Evolutionary conservation across 2,329 filamentous ascomycete genomes (phyloP), one percentile per base, ranked within the genome.

Genomic region (Pyrenophora graminea): DNA sequence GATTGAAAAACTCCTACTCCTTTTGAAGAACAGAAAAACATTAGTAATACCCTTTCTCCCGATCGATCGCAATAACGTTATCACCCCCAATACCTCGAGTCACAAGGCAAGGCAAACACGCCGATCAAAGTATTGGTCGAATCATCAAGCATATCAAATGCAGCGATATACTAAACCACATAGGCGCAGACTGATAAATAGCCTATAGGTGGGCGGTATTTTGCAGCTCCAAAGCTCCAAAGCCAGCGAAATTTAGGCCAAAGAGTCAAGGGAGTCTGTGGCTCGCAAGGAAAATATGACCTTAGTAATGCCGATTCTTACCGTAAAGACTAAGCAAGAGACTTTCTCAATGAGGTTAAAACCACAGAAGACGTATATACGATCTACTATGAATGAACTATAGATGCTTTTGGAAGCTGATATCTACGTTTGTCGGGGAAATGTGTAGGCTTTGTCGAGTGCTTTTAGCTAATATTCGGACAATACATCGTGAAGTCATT

Each of bases 321-420:
- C 75, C 1, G 42, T 61, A 21, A 71, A 73, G 50, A 71, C 75
- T 0, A 68, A 72, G 42, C 57, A 69, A 42, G 75, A 77, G 56
- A 76, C 76, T 0, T 68, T 76, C 0, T 74, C 73, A 0, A 78
- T 77, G 76, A 61, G 15, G 15, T 15, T 15, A 15, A 15, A 15
- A 15, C 15, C 15, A 15, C 15, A 15, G 15, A 9, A 25, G 8
- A 9, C 23, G 6, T 25, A 25, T 9, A 25, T 8, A 25, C 6
- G 7, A 9, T 7, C 4, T 9, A 6, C 23, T 25, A 6, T 25
- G 6, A 25, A 25, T 8, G 23, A 9, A 25, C 8, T 6, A 25
- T 21, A 25, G 2, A 25, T 9, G 7, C 23, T 25, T 25, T 25
- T 25, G 23, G 19, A 21, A 8, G 23, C 7, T 25, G 8, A 25